Evolutionary conservation across 2,329 filamentous ascomycete species (phyloP), one percentile per base, ranked within the genome.

Genomic region (Diplocarpon mali): DNA sequence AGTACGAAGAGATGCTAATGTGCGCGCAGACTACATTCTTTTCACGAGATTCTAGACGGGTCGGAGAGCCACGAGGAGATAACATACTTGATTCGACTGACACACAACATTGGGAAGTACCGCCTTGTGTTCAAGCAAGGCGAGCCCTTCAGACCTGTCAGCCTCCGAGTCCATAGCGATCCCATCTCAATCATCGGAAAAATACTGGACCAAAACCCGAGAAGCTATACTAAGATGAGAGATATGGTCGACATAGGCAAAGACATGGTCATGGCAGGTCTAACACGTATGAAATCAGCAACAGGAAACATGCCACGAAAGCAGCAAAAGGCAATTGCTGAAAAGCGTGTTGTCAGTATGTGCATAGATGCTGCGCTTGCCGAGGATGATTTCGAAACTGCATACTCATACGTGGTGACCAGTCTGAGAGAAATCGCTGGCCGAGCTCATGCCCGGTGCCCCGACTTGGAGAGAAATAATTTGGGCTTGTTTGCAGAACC

Each of bases 341-440:
- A 82, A 57, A 76, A 74, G 38, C 75, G 85, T 27, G 78, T 92
- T 40, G 80, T 79, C 5, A 81, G 83, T 47, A 86, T 90, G 82
- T 87, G 85, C 51, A 78, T 90, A 34, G 80, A 87, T 59, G 79
- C 83, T 12, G 83, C 85, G 11, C 69, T 92, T 1, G 70, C 71
- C 9, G 84, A 89, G 58, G 80, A 88, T 51, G 86, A 79, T 59
- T 92, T 92, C 49, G 86, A 93, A 60, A 92, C 85, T 0, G 85
- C 85, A 10, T 92, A 90, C 61, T 89, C 84, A 0, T 90, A 85
- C 58, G 80, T 89, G 1, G 75, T 86, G 38, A 87, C 79, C 57
- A 76, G 82, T 16, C 69, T 92, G 0, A 69, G 71, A 7, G 60
- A 64, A 8, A 57, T 64, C 24, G 54, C 59, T 53, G 53, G 60